These are phyloP conservation scores for Schwanniomyces pseudopolymorphus DNA, from an alignment of 805 yeast species.

Conservation along the genomic window DNA sequence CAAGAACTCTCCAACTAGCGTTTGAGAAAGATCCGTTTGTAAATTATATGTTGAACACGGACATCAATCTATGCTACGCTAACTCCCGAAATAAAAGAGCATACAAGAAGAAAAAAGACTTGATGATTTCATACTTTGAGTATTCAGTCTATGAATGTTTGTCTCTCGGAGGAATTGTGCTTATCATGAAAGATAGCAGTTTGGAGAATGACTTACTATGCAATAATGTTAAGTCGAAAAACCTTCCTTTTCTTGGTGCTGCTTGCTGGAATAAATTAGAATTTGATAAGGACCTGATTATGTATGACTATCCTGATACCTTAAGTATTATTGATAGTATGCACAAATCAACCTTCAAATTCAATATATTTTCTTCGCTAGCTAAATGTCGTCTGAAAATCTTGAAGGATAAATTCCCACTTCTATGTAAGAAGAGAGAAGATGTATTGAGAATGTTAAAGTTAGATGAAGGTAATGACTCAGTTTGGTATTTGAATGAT, in stretches of 20 bases:
- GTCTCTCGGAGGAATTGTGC: conserved; percentile 49
- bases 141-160: conserved; percentile 52
- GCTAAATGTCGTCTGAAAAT: conserved; percentile 50
- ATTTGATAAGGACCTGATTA: conserved; percentile 17
- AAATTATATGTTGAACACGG: conserved; percentile 47
- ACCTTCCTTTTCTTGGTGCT: conserved; percentile 51
- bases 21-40: conserved; percentile 57
- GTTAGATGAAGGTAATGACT: conserved; percentile 23
- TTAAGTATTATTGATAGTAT: conserved; percentile 21
- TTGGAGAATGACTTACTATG: conserved; percentile 34
- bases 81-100: conserved; percentile 12
- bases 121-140: conserved; percentile 52
- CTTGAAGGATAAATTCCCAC: conserved; percentile 49
- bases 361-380: conserved; percentile 33
- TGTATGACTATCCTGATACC: conserved; percentile 19
- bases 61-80: conserved; percentile 16
- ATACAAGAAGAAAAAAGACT: conserved; percentile 39
- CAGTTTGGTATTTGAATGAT: conserved; percentile 59
- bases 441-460: conserved; percentile 42
- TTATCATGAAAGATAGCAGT: conserved; percentile 48
- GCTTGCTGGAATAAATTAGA: conserved; percentile 45
- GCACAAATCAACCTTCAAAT: conserved; percentile 34
- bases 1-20: conserved; percentile 51
- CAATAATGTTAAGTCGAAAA: conserved; percentile 23
- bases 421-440: conserved; percentile 43